A percentile compares a stretch with the other conserved stretches of the same genome.
Conservation (phyloP, 1,284 basidiomycete genomes). For the Sporisorium sorghi region DNA sequence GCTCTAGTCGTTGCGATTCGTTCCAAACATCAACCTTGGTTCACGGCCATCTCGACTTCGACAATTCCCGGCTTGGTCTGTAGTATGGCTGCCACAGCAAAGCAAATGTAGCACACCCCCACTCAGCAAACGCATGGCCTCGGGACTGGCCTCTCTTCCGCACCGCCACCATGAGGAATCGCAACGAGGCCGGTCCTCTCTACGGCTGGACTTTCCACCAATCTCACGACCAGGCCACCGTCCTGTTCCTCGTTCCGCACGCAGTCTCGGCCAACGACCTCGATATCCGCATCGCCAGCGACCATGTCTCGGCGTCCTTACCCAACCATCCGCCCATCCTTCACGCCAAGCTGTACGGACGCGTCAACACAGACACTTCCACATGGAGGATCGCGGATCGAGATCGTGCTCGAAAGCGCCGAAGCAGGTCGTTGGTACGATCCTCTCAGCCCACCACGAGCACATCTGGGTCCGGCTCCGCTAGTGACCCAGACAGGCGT, state of each 20-base stretch:
- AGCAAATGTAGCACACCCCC: constrained; percentile 5
- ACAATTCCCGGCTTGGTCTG: background rate
- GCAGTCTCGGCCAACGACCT: constrained; percentile 39
- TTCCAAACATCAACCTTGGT: background rate
- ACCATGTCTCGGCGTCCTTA: constrained; percentile 53
- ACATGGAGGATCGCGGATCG: constrained; percentile 57
- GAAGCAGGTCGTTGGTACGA: constrained; percentile 32
- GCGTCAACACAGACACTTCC: constrained; percentile 52
- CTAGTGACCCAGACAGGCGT: constrained; percentile 1
- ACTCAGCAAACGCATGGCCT: background rate
- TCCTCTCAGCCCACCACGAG: constrained; percentile 18
- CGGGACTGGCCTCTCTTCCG: background rate
- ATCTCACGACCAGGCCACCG: constrained; percentile 61
- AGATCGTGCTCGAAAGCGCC: constrained; percentile 37
- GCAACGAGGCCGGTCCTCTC: constrained; percentile 21
- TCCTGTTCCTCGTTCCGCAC: constrained; percentile 56
- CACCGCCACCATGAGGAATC: constrained; percentile 25
- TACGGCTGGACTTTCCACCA: constrained; percentile 61
- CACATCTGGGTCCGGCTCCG: constrained; percentile 25
- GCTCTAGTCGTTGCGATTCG: background rate
- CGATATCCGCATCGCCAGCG: constrained; percentile 47
- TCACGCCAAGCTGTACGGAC: constrained; percentile 56
- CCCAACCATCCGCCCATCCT: constrained; percentile 47
- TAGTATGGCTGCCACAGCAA: background rate
- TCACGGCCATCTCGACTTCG: background rate